Evolutionary conservation across 2,329 filamentous ascomycete species (phyloP), one percentile per base, ranked within the genome.

Genomic region (Exophiala sideris): DNA sequence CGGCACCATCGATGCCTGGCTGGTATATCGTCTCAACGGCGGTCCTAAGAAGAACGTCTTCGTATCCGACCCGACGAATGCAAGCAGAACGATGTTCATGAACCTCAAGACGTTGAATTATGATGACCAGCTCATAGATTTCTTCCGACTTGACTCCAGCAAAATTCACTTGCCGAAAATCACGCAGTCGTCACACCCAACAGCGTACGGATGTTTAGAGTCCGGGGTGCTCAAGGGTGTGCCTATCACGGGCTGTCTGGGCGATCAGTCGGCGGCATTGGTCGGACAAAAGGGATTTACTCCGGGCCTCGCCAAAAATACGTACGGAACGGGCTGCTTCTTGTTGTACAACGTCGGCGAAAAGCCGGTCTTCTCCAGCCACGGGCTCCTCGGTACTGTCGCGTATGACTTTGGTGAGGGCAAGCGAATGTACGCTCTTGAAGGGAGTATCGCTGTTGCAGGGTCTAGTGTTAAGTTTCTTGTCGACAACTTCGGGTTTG

Each of bases 21-120:
- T 95, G 54, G 80, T 95, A 48, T 95, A 89, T 74, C 84, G 85
- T 63, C 80, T 95, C 45, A 76, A 95, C 66, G 89, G 88, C 51
- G 85, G 45, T n/a, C 78, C 76, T 32, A 77, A 82, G 54, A 82
- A 79, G 47, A 81, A 85, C 52, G 72, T 91, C 38, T 85, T 89
- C 66, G 89, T 95, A 54, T 94, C 91, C 0, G 91, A 95, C 70
- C 84, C 86, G 44, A 90, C 88, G 56, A 96, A 96, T 69, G 91
- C 91, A 18, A 91, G 88, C 50, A 79, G 91, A 66, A 95, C 90
- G 57, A 95, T 95, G 89, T 94, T 96, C 71, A 91, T 95, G 86
- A 90, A 95, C 72, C 78, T 96, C 48, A 80, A 84, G 63, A 91
- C 85, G 6, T 78, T 90, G 56, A 71, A 91, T 65, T 96, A 95